Conservation (phyloP, 257 asterid species). For the Fraxinus cuspidata region DNA sequence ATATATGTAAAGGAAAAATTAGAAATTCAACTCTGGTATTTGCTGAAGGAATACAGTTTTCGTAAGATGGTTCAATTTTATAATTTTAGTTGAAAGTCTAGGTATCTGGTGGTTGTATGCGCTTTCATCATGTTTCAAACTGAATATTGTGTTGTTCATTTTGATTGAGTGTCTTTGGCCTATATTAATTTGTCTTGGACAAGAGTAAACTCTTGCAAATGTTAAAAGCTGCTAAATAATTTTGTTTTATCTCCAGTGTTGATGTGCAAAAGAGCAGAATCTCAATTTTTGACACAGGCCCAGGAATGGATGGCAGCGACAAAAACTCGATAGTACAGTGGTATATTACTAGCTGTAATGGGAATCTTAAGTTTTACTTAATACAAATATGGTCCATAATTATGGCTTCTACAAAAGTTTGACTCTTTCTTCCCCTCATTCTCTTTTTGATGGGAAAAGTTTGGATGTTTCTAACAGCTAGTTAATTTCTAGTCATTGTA, state of each 20-base stretch:
- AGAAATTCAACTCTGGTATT: background rate
- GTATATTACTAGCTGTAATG: slow-evolving; percentile 34
- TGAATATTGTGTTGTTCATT: background rate
- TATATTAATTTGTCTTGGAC: background rate
- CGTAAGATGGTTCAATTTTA: background rate
- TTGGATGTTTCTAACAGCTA: background rate
- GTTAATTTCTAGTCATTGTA: background rate
- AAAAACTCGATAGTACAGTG: slow-evolving; percentile 64
- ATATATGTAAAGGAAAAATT: background rate
- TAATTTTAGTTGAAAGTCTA: background rate
- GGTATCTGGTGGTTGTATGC: background rate
- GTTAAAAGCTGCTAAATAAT: slow-evolving; percentile 19
- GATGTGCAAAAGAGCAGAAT: slow-evolving; percentile 34
- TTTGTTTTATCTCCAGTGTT: slow-evolving; percentile 47
- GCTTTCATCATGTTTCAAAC: background rate
- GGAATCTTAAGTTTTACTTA: slow-evolving; percentile 9
- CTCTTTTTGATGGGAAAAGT: background rate
- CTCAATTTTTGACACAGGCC: slow-evolving; percentile 64
- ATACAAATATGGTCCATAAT: background rate
- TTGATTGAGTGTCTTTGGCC: background rate
- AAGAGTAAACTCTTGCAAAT: background rate
- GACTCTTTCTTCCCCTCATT: background rate
- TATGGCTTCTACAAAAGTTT: background rate
- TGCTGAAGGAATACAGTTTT: background rate
- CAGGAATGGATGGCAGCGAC: slow-evolving; percentile 77